Base-by-base conservation (phyloP, 2,329 filamentous ascomycete genomes). In the Aspergillus sp. region DNA sequence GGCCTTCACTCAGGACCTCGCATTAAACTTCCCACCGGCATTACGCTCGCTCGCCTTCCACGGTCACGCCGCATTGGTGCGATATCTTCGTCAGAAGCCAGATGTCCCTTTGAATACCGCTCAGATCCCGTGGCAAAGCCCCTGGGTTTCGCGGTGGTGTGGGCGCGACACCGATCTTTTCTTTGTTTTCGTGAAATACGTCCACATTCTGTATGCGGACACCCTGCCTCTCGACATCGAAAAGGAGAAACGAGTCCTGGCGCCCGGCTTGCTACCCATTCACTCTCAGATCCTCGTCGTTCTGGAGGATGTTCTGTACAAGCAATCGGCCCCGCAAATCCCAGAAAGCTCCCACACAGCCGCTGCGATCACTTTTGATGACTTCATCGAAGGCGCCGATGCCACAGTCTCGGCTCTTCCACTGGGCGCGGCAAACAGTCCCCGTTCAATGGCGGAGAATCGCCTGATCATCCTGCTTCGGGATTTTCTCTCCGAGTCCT, bases 151-250 rank as follows among this genome's bases (percentile, higher is more conserved):
- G 36, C 84, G 90, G 55, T 96, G 92, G 92, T 87, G 84, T 55
- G 92, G 92, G 13, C 84, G 85, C 2, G 91, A 96, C 62, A 95
- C 88, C 3, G 92, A 96, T 65, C 77, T 96, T 32, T 90, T 96
- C 67, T 96, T 93, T 73, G 87, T 95, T 42, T 96, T 96, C 65
- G 84, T 86, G 73, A 96, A 95, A 71, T 87, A 94, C 67, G 95
- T 88, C 62, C 88, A 93, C 68, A 81, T 93, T 17, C 77, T 96
- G 3, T 80, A 86, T 3, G 84, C 89, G 38, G 89, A 94, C 54
- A 88, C 88, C 59, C 77, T 88, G 60, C 85, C 86, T 0, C 61
- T 65, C 6, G 76, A 79, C 30, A 73, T 80, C 7, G 77, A 79
- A 45, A 75, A 78, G 50, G 70, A 72, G n/a, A 80, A 84, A 56